A percentile compares a stretch with the other conserved stretches of the same genome.
Evolutionary conservation across 2,329 filamentous ascomycete genomes (phyloP).

Genomic region (Sarocladiaceae sp.): DNA sequence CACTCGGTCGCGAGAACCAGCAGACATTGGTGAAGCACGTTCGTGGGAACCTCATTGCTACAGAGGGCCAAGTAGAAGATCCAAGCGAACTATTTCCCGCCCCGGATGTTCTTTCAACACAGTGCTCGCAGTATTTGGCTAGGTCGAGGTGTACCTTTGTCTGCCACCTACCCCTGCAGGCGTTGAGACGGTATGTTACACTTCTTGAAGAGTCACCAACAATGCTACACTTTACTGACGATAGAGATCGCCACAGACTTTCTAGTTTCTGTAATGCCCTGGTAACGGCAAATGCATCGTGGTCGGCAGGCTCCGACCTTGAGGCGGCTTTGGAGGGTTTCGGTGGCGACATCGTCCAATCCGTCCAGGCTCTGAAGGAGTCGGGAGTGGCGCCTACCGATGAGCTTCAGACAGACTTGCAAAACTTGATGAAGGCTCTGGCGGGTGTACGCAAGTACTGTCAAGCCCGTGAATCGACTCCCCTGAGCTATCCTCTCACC

Average conservation of each 20-base stretch:
- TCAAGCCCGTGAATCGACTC: not conserved
- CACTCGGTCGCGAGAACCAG: conserved; percentile 24
- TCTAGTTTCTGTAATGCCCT: conserved; percentile 15
- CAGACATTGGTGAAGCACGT: conserved; percentile 29
- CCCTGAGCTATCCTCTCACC: conserved; percentile 17
- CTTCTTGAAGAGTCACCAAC: not conserved
- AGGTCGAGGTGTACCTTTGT: conserved; percentile 31
- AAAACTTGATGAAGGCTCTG: conserved; percentile 14
- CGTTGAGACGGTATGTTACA: conserved; percentile 25
- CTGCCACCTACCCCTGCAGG: conserved; percentile 26
- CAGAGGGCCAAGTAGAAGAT: conserved; percentile 16
- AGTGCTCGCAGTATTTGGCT: conserved; percentile 23
- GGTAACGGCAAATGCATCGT: conserved; percentile 8
- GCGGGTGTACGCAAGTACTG: conserved; percentile 18
- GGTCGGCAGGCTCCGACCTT: conserved; percentile 8
- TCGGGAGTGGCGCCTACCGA: conserved; percentile 15
- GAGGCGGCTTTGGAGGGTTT: conserved; percentile 19
- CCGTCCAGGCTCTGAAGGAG: conserved; percentile 32
- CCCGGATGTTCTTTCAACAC: conserved; percentile 17
- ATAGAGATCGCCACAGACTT: too few relatives aligned
- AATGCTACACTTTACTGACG: too few relatives aligned
- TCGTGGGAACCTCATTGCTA: conserved; percentile 21
- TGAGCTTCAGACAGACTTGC: conserved; percentile 15
- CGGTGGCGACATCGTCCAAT: conserved; percentile 31
- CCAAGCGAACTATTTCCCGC: conserved; percentile 21